Evolutionary conservation across 1,284 basidiomycete species (phyloP), one percentile per base, ranked within the genome.

Genomic region (Pholiota adiposa): DNA sequence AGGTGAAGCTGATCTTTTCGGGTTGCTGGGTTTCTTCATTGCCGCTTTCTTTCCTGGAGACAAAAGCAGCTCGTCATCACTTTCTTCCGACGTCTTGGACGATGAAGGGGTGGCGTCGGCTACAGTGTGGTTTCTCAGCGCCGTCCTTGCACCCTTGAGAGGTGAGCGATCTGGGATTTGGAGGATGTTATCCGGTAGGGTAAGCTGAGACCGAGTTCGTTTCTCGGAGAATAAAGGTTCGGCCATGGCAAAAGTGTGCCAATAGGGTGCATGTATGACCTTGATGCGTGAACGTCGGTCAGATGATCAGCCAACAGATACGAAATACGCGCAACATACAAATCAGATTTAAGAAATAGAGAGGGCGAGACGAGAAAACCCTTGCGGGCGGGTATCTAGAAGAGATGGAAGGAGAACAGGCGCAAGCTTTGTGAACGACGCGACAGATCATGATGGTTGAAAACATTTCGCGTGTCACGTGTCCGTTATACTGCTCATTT

Each of bases 121-220:
- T 23, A 48, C 34, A 18, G 54, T 51, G 38, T 64, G 65, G 44
- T 63, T 65, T 51, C 58, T 63, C 16, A 70, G 64, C 16, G 76
- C 75, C 43, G 63, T 77, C 51, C 78, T 76, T 48, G 83, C 83
- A 63, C 77, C 73, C 69, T 85, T 84, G 70, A 85, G 72, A 2
- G 84, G 83, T 31, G 83, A 84, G 40, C 73, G 72, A 40, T 77
- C 73, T 34, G 79, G 71, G 46, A 83, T 66, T 48, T 73, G 74
- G 33, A 83, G 69, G 19, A 80, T 69, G 16, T 74, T 67, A 67
- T 84, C 77, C 27, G 80, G 75, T 21, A 83, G 70, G 18, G 75
- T 72, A 58, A 80, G 69, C 65, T 83, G 82, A 36, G 84, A 86
- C 64, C 84, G 76, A 16, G 82, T 85, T 62, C 81, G 77, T 70